These are phyloP conservation scores for Fusarium oxysporum DNA, from an alignment of 2,329 filamentous ascomycete genomes.

Conservation along the genomic window DNA sequence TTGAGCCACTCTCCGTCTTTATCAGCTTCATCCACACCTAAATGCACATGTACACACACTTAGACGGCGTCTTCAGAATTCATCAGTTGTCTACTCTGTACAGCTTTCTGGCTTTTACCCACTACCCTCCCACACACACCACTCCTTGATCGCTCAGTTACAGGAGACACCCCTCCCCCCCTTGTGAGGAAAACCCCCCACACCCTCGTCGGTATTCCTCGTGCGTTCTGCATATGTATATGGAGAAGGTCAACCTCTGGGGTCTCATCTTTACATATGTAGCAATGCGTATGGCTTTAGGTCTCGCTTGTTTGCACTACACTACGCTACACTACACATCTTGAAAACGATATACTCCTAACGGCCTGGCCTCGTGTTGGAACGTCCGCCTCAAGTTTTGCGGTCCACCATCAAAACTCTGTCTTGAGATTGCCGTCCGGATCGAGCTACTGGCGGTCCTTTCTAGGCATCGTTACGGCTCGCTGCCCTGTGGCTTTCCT, in stretches of 20 bases:
- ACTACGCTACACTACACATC: conserved; percentile 25
- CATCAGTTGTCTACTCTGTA: conserved; percentile 34
- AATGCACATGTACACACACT: conserved; percentile 31
- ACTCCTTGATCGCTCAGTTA: conserved; percentile 34
- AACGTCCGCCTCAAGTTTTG: conserved; percentile 35
- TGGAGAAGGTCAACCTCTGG: conserved; percentile 39
- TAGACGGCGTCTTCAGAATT: conserved; percentile 30
- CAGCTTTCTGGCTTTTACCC: conserved; percentile 29
- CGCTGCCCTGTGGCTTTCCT: conserved; percentile 34
- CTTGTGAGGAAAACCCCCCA: conserved; percentile 26
- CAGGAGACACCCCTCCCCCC: conserved; percentile 24
- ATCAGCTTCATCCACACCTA: conserved; percentile 41
- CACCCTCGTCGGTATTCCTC: conserved; percentile 45
- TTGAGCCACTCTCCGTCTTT: conserved; percentile 37
- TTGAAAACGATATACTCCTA: conserved; percentile 40
- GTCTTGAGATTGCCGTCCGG: conserved; percentile 31
- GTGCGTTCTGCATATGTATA: conserved; percentile 43
- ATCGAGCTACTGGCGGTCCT: conserved; percentile 38
- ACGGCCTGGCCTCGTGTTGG: conserved; percentile 44
- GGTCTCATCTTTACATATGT: conserved; percentile 45
- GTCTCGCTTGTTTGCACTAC: conserved; percentile 36
- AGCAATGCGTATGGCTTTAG: conserved; percentile 40
- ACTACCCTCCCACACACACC: conserved; percentile 41
- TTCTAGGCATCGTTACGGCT: conserved; percentile 29
- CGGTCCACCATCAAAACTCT: conserved; percentile 37